Base-by-base conservation (phyloP, 495 filamentous ascomycete genomes). In the Penicillium pancosmium region DNA sequence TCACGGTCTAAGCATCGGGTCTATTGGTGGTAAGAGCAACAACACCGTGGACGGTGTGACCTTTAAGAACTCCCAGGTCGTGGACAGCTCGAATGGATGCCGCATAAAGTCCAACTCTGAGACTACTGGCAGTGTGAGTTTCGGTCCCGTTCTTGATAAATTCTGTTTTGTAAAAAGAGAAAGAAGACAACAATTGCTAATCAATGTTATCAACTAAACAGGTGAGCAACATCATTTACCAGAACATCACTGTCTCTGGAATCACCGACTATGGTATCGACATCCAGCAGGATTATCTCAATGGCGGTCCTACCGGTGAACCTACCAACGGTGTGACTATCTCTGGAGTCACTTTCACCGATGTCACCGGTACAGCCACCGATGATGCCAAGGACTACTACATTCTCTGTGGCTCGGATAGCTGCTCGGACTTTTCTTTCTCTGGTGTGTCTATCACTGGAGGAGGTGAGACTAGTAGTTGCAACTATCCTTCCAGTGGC, bases 261-360 rank as follows among this genome's bases (percentile, higher is more conserved):
- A 80, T 82, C 60, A 58, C 67, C 10, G 71, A 64, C 62, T 82
- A 82, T 58, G 80, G 78, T 15, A 79, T 79, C 55, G 78, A 74
- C 41, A 61, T 81, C 34, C 73, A 80, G 64, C 74, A 81, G 65
- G 77, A 80, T 59, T 81, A 81, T 55, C 60, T 75, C n/a, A 81
- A 81, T 54, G 78, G 77, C 5, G 77, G 79, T 10, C 65, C 78
- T 11, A 79, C 76, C 5, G 79, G 78, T 23, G 60, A 56, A 1
- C 78, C 79, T 1, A 74, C 71, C 15, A 80, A 77, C 50, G 79
- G 77, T 23, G 77, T 80, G 2, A 65, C 58, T 7, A 78, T 80
- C 57, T 55, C 58, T 31, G 72, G 73, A 59, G 53, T 81, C 23
- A 65, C 66, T 18, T 73, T 82, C 59, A 63, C 59, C 13, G 68